These are phyloP conservation scores for Alternaria longipes DNA, from an alignment of 2,329 filamentous ascomycete genomes.

Conservation along the genomic window DNA sequence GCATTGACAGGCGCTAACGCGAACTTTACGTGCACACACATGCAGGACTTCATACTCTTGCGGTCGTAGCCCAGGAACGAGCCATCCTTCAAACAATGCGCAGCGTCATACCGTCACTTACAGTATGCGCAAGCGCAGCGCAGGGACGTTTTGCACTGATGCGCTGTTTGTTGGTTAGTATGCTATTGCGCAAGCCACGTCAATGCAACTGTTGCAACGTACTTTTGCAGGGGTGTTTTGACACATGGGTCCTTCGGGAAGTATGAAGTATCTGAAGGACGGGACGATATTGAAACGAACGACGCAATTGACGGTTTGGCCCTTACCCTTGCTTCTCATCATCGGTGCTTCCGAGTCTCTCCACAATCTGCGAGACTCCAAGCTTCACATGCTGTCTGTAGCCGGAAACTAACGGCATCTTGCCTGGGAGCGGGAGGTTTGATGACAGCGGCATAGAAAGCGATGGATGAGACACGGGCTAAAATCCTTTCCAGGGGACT, in stretches of 20 bases:
- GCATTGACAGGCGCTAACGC: slow-evolving; percentile 15
- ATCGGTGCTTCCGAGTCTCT: slow-evolving; percentile 12
- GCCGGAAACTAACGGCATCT: slow-evolving; percentile 13
- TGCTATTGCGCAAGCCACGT: background rate
- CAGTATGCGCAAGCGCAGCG: slow-evolving; percentile 5
- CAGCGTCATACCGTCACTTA: slow-evolving; percentile 11
- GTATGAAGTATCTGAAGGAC: slow-evolving; percentile 10
- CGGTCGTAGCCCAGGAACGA: slow-evolving; percentile 23
- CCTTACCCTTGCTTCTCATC: slow-evolving; percentile 12
- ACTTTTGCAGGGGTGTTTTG: slow-evolving; percentile 11
- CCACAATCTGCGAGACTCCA: slow-evolving; percentile 1
- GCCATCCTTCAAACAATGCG: slow-evolving; percentile 21
- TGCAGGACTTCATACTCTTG: slow-evolving; percentile 17
- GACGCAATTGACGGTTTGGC: background rate
- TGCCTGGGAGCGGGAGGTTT: slow-evolving; percentile 16
- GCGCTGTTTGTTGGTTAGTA: slow-evolving; percentile 9
- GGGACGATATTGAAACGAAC: slow-evolving; percentile 7
- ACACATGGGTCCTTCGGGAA: slow-evolving; percentile 3
- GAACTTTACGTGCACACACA: slow-evolving; percentile 13
- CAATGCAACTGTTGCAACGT: slow-evolving; percentile 21
- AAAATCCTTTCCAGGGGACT: slow-evolving; percentile 10
- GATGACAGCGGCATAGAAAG: slow-evolving; percentile 13
- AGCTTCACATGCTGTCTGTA: slow-evolving; percentile 17
- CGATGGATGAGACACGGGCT: slow-evolving; percentile 8
- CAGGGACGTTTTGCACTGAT: slow-evolving; percentile 2